A percentile compares a stretch with the other conserved stretches of the same genome.
Conservation (phyloP, 352 stramenopile genomes). For the Phytopythium boreale region DNA sequence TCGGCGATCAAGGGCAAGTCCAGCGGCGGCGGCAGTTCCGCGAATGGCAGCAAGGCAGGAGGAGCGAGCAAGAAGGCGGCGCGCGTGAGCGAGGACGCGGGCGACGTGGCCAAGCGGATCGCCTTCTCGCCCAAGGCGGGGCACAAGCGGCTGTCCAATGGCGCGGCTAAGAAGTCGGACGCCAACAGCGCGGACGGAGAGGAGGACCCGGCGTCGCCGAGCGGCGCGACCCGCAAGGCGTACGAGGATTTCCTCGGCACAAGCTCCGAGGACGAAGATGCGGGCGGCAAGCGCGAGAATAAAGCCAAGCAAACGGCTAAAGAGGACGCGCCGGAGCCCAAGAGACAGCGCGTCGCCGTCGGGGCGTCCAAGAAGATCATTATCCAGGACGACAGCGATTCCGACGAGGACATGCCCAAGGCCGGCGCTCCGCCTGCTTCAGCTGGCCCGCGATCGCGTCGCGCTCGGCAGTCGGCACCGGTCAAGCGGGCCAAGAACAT, state of each 20-base stretch:
- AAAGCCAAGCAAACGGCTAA: slow-evolving; percentile 17
- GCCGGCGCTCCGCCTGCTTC: neutral
- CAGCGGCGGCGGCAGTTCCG: slow-evolving; percentile 3
- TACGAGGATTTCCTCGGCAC: slow-evolving; percentile 75
- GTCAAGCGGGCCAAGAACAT: slow-evolving; percentile 18
- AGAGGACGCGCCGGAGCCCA: slow-evolving; percentile 23
- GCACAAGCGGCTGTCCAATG: slow-evolving; percentile 8
- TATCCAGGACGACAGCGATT: slow-evolving; percentile 83
- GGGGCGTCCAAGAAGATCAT: slow-evolving; percentile 46
- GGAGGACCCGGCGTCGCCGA: neutral
- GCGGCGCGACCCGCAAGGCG: slow-evolving; percentile 41
- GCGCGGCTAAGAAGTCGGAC: slow-evolving; percentile 10
- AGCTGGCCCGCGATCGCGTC: slow-evolving; percentile 5
- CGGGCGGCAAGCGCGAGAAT: neutral
- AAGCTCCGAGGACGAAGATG: slow-evolving; percentile 59
- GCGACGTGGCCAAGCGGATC: slow-evolving; percentile 52
- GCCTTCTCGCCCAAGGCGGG: slow-evolving; percentile 63
- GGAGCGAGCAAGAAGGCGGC: neutral
- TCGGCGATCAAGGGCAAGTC: slow-evolving; percentile 4
- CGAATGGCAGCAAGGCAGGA: slow-evolving; percentile 8
- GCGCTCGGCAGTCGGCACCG: neutral
- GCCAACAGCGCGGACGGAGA: slow-evolving; percentile 4
- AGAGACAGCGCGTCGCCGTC: slow-evolving; percentile 21
- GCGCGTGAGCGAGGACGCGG: neutral
- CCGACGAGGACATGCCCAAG: slow-evolving; percentile 34